These are phyloP conservation scores for Talaromyces rugulosus DNA, from an alignment of 2,329 filamentous ascomycete genomes.

Conservation along the genomic window DNA sequence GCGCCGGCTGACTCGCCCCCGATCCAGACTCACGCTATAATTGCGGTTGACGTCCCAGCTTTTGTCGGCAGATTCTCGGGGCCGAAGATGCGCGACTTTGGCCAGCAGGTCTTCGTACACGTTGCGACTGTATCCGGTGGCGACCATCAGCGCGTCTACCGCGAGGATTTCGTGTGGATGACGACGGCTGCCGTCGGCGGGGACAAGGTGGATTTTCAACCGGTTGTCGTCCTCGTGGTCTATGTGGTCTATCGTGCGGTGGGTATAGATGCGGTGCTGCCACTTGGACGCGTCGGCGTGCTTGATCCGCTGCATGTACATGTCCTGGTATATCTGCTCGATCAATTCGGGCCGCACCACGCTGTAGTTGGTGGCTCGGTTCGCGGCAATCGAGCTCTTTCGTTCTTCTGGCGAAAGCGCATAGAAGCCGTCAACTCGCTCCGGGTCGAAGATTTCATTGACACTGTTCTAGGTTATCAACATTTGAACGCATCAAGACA, in stretches of 20 bases:
- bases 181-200: conserved; percentile 30
- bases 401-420: conserved; percentile 61
- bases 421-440: conserved; percentile 74
- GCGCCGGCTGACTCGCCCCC: conserved; percentile 62
- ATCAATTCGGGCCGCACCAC: conserved; percentile 89
- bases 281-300: conserved; percentile 67
- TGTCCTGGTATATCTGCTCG: conserved; percentile 78
- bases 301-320: conserved; percentile 79
- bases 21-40: conserved; percentile 70
- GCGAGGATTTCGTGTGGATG: conserved; percentile 60
- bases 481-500: not conserved
- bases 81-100: conserved; percentile 62
- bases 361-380: conserved; percentile 87
- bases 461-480: conserved; percentile 52
- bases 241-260: conserved; percentile 63
- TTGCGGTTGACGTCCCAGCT: conserved; percentile 68
- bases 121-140: conserved; percentile 78
- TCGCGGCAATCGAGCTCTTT: conserved; percentile 57
- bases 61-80: conserved; percentile 47
- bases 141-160: conserved; percentile 77
- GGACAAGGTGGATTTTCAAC: conserved; percentile 59
- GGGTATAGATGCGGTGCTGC: conserved; percentile 75
- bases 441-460: conserved; percentile 94
- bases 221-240: conserved; percentile 44
- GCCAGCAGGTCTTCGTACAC: conserved; percentile 74